Base-by-base conservation (phyloP, 1,139 yeast species). In the Protomyces inouyei region DNA sequence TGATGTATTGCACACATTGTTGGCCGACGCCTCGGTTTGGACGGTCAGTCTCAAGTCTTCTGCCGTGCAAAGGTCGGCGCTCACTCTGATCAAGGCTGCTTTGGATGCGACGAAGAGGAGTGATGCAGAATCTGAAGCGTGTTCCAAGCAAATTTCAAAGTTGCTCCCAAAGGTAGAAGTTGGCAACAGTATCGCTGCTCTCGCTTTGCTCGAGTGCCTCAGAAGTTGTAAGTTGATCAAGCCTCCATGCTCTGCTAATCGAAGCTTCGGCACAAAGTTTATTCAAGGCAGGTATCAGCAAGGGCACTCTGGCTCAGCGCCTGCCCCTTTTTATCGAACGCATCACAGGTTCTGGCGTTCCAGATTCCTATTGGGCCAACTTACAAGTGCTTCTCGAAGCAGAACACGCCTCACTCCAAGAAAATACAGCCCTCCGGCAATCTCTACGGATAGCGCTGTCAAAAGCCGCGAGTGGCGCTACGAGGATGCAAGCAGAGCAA, bases 11-110 rank as follows among this genome's bases (percentile, higher is more conserved):
- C 53, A 4, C 16, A 40, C 25, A 12, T 25, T 61, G 18, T 18
- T 55, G n/a, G 16, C 23, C 14, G 43, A 51, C 14, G 16, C 37
- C 6, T 32, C 46, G 6, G 28, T 56, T 28, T 66, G 59, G 65
- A 43, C 16, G n/a, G 43, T 16, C 43, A 38, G 18, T 38, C 16
- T 16, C 10, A 14, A 38, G n/a, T 14, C 43, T 38, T 10, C 16
- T 16, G 16, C 43, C 5, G 43, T 38, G 43, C 43, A 38, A 38
- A 38, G 10, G 43, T 38, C 43, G n/a, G 43, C 43, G 18, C 16
- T 38, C 16, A 12, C 10, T 8, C 8, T 38, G 43, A 14, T 38
- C 43, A 28, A 28, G 32, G 32, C 32, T 4, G 32, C 32, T 28
- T 3, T 28, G 32, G 32, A 28, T 28, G 32, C 32, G 32, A 28